These are phyloP conservation scores for Stentor coeruleus DNA, from an alignment of 73 alveolate genomes.

Conservation along the genomic window DNA sequence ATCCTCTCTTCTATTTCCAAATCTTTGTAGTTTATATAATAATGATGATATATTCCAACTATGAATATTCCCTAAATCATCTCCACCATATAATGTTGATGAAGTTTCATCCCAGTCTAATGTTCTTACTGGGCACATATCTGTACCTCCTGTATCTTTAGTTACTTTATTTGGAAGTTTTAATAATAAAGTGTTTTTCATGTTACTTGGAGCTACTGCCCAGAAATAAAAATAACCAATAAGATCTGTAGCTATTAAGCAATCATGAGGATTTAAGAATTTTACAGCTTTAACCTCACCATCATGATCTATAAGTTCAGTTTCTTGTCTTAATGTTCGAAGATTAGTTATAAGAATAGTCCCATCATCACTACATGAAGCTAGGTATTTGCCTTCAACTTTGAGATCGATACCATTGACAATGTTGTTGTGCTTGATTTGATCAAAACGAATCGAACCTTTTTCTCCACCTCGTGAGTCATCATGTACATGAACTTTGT, in stretches of 20 bases:
- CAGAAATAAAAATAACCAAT: constrained; percentile 88
- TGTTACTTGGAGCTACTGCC: constrained; percentile 80
- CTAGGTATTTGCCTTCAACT: constrained; percentile 64
- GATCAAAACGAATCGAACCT: constrained; percentile 82
- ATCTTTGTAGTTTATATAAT: constrained; percentile 69
- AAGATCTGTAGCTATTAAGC: constrained; percentile 83
- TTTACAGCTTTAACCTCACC: constrained; percentile 80
- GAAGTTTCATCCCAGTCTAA: constrained; percentile 71
- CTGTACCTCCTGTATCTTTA: constrained; percentile 77
- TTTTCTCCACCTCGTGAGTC: constrained; percentile 87
- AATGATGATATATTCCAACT: constrained; percentile 78
- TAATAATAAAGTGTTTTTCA: constrained; percentile 73
- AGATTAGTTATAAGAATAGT: constrained; percentile 83
- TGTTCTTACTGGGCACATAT: constrained; percentile 92
- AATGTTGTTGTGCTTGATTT: constrained; percentile 80
- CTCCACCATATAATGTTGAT: constrained; percentile 83
- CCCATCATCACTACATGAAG: constrained; percentile 94
- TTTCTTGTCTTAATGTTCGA: constrained; percentile 88
- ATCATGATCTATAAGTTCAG: constrained; percentile 69
- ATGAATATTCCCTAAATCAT: constrained; percentile 93
- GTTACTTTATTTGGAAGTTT: constrained; percentile 72
- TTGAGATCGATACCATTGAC: constrained; percentile 76
- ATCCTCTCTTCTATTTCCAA: too few species aligned
- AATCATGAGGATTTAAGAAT: constrained; percentile 78
- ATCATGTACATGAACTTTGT: constrained; percentile 85